Conservation (phyloP, 2,329 filamentous ascomycete genomes). For the Xylaria digitata region DNA sequence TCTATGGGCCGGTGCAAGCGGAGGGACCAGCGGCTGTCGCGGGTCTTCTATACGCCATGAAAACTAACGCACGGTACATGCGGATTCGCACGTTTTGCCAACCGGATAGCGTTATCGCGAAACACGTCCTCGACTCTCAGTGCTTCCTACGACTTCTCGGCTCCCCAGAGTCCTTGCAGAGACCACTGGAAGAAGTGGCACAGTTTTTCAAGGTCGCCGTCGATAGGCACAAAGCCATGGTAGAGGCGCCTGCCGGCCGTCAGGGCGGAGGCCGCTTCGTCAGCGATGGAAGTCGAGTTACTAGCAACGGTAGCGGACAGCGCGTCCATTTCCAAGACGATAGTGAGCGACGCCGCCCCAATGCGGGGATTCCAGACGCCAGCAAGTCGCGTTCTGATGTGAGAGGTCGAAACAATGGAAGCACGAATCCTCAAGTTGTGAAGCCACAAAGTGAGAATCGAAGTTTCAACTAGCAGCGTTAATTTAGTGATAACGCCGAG, state of each 20-base stretch:
- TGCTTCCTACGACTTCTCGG: conserved; percentile 63
- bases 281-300: conserved; percentile 13
- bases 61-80: conserved; percentile 63
- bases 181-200: conserved; percentile 61
- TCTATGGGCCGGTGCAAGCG: conserved; percentile 62
- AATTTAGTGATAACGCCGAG: conserved; percentile 39
- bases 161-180: conserved; percentile 56
- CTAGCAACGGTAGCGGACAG: conserved; percentile 26
- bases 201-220: conserved; percentile 66
- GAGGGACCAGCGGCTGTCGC: conserved; percentile 55
- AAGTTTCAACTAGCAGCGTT: conserved; percentile 26
- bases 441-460: conserved; percentile 29
- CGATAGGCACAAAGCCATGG: conserved; percentile 56
- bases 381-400: conserved; percentile 8
- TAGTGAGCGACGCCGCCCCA: neutral
- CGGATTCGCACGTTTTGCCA: conserved; percentile 67
- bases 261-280: conserved; percentile 1
- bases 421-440: neutral
- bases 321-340: conserved; percentile 30
- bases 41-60: conserved; percentile 64
- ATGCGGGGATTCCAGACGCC: neutral
- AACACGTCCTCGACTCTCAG: conserved; percentile 67
- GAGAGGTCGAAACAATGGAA: neutral
- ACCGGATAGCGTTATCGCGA: conserved; percentile 67
- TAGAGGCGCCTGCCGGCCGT: conserved; percentile 21